These are phyloP conservation scores for Acanthamoeba royreba DNA, from an alignment of 208 protist genomes.

Conservation along the genomic window DNA sequence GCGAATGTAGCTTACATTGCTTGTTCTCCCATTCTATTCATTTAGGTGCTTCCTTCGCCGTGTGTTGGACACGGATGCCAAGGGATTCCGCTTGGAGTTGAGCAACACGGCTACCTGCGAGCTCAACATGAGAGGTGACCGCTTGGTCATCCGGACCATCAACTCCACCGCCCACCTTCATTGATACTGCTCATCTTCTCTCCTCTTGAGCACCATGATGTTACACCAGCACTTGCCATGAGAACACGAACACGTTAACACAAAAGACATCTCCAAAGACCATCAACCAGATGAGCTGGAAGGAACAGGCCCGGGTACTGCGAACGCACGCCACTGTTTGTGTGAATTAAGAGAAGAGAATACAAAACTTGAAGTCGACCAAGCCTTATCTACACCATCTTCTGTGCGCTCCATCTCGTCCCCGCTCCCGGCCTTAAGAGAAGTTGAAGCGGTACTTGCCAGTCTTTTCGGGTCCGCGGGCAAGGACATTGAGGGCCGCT, in stretches of 20 bases:
- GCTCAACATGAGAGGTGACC: background rate
- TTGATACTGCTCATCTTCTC: background rate
- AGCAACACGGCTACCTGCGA: background rate
- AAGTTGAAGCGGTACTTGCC: conserved; percentile 33
- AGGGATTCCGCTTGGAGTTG: background rate
- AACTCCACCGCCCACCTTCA: background rate
- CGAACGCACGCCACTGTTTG: no score
- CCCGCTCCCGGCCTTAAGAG: background rate
- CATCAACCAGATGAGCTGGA: no score
- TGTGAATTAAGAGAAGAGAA: no score
- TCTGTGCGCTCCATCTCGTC: no score
- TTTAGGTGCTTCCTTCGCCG: background rate
- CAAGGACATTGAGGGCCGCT: background rate
- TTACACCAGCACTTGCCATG: no score
- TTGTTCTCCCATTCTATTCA: background rate
- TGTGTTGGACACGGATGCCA: background rate
- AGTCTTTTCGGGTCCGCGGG: background rate
- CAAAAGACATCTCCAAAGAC: no score
- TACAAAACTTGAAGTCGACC: no score
- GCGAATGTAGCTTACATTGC: background rate
- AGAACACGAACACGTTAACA: no score
- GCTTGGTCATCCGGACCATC: background rate
- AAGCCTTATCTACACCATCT: no score
- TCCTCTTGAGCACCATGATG: no score
- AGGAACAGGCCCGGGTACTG: no score